phyloP scores from a whole-genome alignment of 495 filamentous ascomycete species.

The Staphylotrichum tortipilum region DNA sequence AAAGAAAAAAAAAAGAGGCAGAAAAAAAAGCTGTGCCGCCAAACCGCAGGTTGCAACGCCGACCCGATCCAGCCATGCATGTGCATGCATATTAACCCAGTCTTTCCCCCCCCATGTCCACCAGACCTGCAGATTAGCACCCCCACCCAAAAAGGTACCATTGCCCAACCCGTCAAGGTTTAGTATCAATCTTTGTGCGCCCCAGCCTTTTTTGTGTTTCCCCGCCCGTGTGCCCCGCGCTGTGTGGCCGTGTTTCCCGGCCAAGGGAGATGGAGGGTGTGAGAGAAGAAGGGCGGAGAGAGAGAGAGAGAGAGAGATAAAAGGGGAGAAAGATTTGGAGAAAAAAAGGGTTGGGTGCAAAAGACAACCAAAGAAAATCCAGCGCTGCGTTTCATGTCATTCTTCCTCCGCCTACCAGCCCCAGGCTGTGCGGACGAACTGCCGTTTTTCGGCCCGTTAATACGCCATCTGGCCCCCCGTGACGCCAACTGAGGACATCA shows the following conservation, averaged over 20 bases:
- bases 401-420: neutral
- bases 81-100: no score
- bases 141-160: conserved; percentile 6
- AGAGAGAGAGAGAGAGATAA: neutral
- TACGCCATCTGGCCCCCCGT: neutral
- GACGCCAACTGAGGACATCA: conserved; percentile 11
- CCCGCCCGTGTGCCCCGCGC: no score
- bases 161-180: neutral
- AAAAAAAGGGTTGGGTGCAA: neutral
- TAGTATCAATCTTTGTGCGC: conserved; percentile 14
- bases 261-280: no score
- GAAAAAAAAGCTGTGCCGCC: conserved; percentile 12
- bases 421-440: neutral
- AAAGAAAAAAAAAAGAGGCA: no score
- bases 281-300: neutral
- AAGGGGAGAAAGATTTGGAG: neutral
- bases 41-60: conserved; percentile 12
- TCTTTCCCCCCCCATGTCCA: conserved; percentile 15
- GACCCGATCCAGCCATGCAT: conserved; percentile 6
- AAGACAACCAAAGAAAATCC: neutral
- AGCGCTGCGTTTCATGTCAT: neutral
- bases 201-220: conserved; percentile 1
- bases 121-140: conserved; percentile 15
- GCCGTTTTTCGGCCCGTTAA: conserved; percentile 2
- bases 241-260: no score